Conservation (phyloP, 345 rosid species). For the Cardamine chenopodiifolia region DNA sequence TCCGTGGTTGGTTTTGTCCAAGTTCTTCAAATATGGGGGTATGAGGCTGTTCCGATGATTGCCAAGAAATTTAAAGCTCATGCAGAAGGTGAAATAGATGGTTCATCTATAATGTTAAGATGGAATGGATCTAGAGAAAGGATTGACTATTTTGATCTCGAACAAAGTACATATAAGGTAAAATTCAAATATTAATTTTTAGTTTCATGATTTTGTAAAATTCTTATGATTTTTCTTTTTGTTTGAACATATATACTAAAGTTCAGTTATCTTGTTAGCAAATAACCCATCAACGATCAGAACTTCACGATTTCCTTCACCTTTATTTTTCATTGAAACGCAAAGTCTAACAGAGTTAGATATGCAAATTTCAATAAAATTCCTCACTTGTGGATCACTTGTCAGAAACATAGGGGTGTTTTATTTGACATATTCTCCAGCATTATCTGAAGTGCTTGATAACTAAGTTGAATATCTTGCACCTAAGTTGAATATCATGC, state of each 20-base stretch:
- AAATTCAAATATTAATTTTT: too few species aligned
- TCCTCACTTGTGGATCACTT: neutral
- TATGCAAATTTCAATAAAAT: neutral
- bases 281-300: too few species aligned
- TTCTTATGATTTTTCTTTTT: too few species aligned
- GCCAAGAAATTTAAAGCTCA: neutral
- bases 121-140: neutral
- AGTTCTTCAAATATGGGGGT: constrained; percentile 1
- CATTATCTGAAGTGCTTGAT: neutral
- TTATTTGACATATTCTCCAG: neutral
- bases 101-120: neutral
- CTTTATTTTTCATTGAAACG: neutral
- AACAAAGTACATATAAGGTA: neutral
- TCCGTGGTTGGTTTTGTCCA: neutral
- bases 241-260: too few species aligned
- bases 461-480: neutral
- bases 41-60: neutral
- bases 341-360: neutral
- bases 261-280: too few species aligned
- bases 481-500: too few species aligned
- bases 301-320: neutral
- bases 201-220: too few species aligned
- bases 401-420: neutral
- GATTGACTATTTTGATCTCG: neutral
- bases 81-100: neutral